Conservation (phyloP, 495 filamentous ascomycete species). For the Neurospora terricola region DNA sequence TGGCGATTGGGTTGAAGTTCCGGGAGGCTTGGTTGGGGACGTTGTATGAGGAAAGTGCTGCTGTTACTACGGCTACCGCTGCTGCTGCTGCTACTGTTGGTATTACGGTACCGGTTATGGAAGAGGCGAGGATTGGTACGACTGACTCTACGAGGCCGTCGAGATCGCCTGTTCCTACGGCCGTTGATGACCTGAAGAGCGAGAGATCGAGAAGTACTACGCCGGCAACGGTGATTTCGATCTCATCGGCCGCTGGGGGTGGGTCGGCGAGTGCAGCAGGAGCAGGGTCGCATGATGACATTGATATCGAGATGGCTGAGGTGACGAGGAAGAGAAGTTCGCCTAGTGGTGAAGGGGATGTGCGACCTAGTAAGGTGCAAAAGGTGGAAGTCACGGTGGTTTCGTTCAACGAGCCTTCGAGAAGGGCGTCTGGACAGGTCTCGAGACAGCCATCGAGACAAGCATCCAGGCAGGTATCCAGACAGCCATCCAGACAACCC, state of each 20-base stretch:
- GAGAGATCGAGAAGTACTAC: not conserved
- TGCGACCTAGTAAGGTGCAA: not conserved
- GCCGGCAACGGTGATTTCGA: not conserved
- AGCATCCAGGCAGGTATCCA: not conserved
- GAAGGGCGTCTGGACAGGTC: not conserved
- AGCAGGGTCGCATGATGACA: not conserved
- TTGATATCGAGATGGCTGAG: not conserved
- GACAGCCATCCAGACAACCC: not conserved
- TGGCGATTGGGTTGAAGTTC: conserved; percentile 51
- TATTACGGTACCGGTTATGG: not conserved
- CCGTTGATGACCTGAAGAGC: not conserved
- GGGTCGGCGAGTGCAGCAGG: not conserved
- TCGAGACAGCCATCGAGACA: not conserved
- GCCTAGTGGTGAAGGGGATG: not conserved
- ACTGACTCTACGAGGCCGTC: not conserved
- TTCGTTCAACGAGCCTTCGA: not conserved
- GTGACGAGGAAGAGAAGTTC: not conserved
- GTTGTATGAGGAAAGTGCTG: conserved; percentile 15
- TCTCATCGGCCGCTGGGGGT: not conserved
- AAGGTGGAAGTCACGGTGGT: not conserved
- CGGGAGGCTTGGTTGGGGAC: conserved; percentile 45
- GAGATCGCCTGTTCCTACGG: not conserved
- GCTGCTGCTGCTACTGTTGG: not conserved
- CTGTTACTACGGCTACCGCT: not conserved
- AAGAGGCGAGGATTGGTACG: not conserved